A percentile compares a stretch with the other conserved stretches of the same genome.
phyloP scores from a whole-genome alignment of 495 filamentous ascomycete genomes.

The Cudoniella acicularis region DNA sequence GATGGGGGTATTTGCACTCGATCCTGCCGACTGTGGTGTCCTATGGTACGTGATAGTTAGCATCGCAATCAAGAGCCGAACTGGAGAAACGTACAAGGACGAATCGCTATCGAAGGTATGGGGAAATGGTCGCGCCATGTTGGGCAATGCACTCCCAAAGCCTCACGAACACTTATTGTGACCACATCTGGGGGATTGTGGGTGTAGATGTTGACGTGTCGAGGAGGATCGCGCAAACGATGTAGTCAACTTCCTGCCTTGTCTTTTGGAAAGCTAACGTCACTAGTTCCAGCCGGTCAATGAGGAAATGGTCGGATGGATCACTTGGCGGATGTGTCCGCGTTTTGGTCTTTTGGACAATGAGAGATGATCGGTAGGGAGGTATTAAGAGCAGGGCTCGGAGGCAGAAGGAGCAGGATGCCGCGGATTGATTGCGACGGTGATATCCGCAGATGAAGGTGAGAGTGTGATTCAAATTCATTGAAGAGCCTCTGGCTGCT shows the following conservation, averaged over 20 bases:
- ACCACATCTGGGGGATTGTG: conserved; percentile 10
- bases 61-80: not conserved
- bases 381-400: not conserved
- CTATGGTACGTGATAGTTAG: conserved; percentile 1
- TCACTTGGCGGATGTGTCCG: not conserved
- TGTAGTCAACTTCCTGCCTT: not conserved
- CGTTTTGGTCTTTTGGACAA: not conserved
- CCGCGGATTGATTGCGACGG: not conserved
- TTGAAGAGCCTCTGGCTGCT: not conserved
- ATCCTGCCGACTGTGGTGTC: conserved; percentile 11
- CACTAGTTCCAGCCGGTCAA: not conserved
- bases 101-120: conserved; percentile 23
- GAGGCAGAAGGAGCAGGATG: not conserved
- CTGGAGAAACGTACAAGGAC: conserved; percentile 11
- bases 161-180: conserved; percentile 19
- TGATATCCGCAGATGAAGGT: not conserved
- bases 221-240: not conserved
- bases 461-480: not conserved
- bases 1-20: conserved; percentile 17
- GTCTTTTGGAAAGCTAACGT: not conserved
- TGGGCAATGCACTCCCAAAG: conserved; percentile 11
- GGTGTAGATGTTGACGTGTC: not conserved
- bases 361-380: not conserved
- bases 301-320: not conserved
- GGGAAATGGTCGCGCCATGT: conserved; percentile 25